Evolutionary conservation across 2,329 filamentous ascomycete species (phyloP), one percentile per base, ranked within the genome.

Genomic region (Ophioceras dolichostomum): DNA sequence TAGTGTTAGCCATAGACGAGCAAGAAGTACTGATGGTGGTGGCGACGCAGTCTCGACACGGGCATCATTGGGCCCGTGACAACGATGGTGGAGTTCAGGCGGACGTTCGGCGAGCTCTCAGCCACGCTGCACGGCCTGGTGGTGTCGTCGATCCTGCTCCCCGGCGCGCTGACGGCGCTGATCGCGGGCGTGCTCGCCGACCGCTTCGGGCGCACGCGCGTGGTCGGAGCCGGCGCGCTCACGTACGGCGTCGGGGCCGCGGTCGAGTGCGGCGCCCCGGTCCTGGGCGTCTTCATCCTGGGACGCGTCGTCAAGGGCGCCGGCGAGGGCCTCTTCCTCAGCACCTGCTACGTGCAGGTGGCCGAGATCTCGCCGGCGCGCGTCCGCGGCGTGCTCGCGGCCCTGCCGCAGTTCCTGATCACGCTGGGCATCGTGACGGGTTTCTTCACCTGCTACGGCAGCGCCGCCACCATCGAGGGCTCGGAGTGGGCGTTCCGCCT

Each of bases 401-500:
- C 71, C 0, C 49, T 66, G 1, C 67, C 70, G 1, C 72, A 77
- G 43, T 57, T 76, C n/a, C 43, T 67, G 2, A 69, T 67, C 24
- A 65, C 65, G 0, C 37, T 62, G 2, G 73, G 71, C 0, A 48
- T 79, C 0, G 64, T 68, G 2, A 43, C 59, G 0, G 76, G 75
- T 0, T 79, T 70, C 47, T 79, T 79, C 47, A 67, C 64, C 6
- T 76, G 71, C 46, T 79, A 79, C 43, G 74, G 70, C 10, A 70
- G 68, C 8, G 58, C 64, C 0, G 22, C 22, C 16, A 47, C 54
- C 1, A 55, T 74, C 2, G 41, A 43, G 0, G 36, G 48, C 0
- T 63, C 61, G 1, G 66, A 67, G 0, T 47, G 73, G 2, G 66
- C 70, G 1, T 79, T 73, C 73, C 61, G 73, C 3, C 54, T 73